phyloP scores from a whole-genome alignment of 768 basidiomycete species.

The Pluteus cervinus region DNA sequence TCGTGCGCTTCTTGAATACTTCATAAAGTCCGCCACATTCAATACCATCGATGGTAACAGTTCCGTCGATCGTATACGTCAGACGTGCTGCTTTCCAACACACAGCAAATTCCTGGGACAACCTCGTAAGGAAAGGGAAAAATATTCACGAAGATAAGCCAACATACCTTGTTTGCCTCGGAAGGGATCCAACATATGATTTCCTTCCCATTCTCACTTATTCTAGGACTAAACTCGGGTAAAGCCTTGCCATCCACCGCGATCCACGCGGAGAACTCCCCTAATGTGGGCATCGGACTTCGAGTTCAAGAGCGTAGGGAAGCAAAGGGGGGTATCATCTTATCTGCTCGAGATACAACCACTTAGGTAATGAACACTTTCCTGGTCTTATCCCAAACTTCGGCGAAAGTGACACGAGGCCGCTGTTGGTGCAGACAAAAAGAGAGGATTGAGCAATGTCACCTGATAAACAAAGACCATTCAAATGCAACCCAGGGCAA shows the following conservation, averaged over 20 bases:
- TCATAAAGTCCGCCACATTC: not conserved
- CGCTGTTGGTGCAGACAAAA: too few species aligned
- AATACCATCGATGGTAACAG: not conserved
- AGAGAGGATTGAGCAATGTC: too few species aligned
- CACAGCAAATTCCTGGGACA: slow-evolving; percentile 1
- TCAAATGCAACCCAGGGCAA: too few species aligned
- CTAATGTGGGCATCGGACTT: slow-evolving; percentile 4
- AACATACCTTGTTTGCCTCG: slow-evolving; percentile 9
- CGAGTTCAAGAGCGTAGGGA: too few species aligned
- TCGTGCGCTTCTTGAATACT: not conserved
- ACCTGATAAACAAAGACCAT: too few species aligned
- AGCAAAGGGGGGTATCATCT: too few species aligned
- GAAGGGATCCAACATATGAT: slow-evolving; percentile 12
- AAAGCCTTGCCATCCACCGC: slow-evolving; percentile 1
- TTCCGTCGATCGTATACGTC: not conserved
- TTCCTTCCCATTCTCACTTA: slow-evolving; percentile 5
- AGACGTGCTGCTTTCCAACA: not conserved
- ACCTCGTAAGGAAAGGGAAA: not conserved
- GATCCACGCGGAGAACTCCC: not conserved
- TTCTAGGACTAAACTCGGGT: slow-evolving; percentile 4
- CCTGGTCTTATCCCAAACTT: too few species aligned
- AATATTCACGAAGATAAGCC: not conserved
- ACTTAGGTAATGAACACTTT: too few species aligned
- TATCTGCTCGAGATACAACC: too few species aligned
- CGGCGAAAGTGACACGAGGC: too few species aligned